Evolutionary conservation across 768 basidiomycete genomes (phyloP).

Genomic region (Phlebiopsis flavidoalba): DNA sequence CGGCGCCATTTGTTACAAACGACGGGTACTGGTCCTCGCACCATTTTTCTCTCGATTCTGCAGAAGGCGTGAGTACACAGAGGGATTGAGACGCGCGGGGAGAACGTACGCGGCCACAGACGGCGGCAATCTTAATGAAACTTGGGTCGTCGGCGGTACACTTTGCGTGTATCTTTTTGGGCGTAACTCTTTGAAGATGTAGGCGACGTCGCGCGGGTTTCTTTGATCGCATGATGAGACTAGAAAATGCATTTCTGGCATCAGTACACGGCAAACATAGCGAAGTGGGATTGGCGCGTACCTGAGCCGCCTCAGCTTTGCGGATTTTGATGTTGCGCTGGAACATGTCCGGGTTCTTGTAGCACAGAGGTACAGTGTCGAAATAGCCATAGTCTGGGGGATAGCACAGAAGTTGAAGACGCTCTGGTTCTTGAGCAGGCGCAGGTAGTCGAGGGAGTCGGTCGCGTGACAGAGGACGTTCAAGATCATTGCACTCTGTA

Average conservation of each 20-base stretch:
- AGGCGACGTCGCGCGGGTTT: slow-evolving; percentile 89
- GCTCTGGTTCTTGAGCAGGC: slow-evolving; percentile 80
- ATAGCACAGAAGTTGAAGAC: slow-evolving; percentile 97
- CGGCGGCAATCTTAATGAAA: slow-evolving; percentile 76
- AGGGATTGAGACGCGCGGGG: background rate
- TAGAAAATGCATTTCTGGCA: slow-evolving; percentile 22
- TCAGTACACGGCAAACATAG: background rate
- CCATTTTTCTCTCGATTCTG: slow-evolving; percentile 96
- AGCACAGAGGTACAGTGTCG: slow-evolving; percentile 82
- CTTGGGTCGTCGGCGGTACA: slow-evolving; percentile 79
- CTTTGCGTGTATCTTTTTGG: slow-evolving; percentile 77
- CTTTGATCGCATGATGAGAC: slow-evolving; percentile 89
- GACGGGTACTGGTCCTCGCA: slow-evolving; percentile 91
- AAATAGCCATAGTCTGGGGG: slow-evolving; percentile 93
- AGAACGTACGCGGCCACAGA: slow-evolving; percentile 69
- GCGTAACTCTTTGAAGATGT: slow-evolving; percentile 83
- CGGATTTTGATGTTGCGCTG: slow-evolving; percentile 91
- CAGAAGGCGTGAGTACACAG: slow-evolving; percentile 9
- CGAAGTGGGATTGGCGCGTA: slow-evolving; percentile 31
- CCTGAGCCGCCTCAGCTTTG: slow-evolving; percentile 82
- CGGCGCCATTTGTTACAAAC: slow-evolving; percentile 52
- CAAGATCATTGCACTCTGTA: slow-evolving; percentile 82
- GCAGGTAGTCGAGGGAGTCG: slow-evolving; percentile 87
- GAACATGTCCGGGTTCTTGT: slow-evolving; percentile 89
- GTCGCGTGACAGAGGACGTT: slow-evolving; percentile 82